Evolutionary conservation across 805 yeast genomes (phyloP), one percentile per base, ranked within the genome.

Genomic region (Spathaspora arborariae): DNA sequence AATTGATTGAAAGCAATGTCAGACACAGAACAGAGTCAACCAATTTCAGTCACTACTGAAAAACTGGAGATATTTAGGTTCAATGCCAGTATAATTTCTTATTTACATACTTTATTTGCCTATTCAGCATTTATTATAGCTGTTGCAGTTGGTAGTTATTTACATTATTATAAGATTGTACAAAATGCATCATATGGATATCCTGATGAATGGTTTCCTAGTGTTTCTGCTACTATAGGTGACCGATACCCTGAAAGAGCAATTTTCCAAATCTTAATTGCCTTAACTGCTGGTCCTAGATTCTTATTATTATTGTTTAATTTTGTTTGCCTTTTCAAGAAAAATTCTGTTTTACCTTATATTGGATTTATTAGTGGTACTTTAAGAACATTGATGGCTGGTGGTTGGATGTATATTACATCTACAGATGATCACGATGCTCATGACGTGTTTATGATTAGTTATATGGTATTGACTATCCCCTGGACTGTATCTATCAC

Each of bases 161-260:
- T 92, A 20, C 99, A 92, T 66, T 94, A 82, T 67, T 71, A 85
- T 50, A 90, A 94, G 62, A 94, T 94, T 60, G 96, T 94, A 9
- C 75, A 82, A 58, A 94, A 94, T 63, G 86, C 91, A 41, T 80
- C 81, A 52, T 91, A 74, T 60, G 95, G 96, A 1, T 94, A 89
- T 61, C 99, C 99, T 2, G 94, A 91, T 49, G 99, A 94, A 65
- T 94, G 99, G 98, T 92, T 94, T 62, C 99, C 99, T 2, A 85
- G 95, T 58, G 99, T 94, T 2, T 85, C 96, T 33, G 98, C 99
- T 1, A 81, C 99, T 1, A 94, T 94, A 60, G 99, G 99, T 39
- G 99, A 94, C 63, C 68, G 97, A 50, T 94, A 90, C 62, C 99
- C 99, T 0, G 99, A 94, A 67, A 74, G 99, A 54, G 88, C 96